phyloP scores from a whole-genome alignment of 176 grass and related monocot species.

The Lolium perenne region DNA sequence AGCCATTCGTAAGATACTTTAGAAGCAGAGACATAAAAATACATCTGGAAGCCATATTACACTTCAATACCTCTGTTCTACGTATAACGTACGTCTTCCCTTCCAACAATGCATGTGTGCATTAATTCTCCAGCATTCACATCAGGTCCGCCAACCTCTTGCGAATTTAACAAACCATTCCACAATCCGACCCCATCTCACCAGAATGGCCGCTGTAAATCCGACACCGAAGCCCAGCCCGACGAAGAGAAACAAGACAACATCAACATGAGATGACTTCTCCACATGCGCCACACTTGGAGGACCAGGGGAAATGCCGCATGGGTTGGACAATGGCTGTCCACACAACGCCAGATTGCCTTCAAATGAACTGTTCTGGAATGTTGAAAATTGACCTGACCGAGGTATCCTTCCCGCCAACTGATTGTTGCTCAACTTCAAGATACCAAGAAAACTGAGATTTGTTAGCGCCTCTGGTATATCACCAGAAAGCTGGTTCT shows the following conservation, averaged over 20 bases:
- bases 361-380: not conserved
- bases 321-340: not conserved
- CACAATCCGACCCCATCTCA: not conserved
- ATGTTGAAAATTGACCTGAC: not conserved
- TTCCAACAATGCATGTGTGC: not conserved
- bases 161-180: not conserved
- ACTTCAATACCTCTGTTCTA: not conserved
- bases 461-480: slow-evolving; percentile 20
- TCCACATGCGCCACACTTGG: not conserved
- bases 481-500: slow-evolving; percentile 15
- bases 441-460: not conserved
- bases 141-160: not conserved
- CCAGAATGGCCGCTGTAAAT: not conserved
- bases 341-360: not conserved
- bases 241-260: not conserved
- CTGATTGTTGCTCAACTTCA: slow-evolving; percentile 50
- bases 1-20: no score
- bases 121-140: no score
- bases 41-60: not conserved
- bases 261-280: not conserved
- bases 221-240: not conserved
- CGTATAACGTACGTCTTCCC: not conserved
- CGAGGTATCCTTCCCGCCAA: slow-evolving; percentile 41
- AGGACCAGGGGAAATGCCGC: not conserved
- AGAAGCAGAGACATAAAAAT: not conserved